These are phyloP conservation scores for Endoconidiophora polonica DNA, from an alignment of 2,329 filamentous ascomycete genomes.

Conservation along the genomic window DNA sequence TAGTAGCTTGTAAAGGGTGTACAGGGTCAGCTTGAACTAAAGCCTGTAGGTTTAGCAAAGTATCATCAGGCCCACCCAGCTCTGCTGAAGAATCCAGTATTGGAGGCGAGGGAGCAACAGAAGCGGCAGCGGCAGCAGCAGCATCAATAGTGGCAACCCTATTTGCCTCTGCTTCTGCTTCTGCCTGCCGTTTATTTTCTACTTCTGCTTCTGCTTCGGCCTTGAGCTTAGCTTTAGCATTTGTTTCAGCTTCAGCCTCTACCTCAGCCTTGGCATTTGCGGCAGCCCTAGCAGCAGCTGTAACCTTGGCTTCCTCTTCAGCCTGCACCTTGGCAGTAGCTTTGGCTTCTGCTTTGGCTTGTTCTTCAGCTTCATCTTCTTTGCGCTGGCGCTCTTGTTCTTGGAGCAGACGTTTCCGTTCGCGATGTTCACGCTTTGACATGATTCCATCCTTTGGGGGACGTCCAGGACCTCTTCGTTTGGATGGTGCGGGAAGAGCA, in stretches of 20 bases:
- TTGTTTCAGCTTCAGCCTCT: neutral
- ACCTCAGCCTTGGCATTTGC: neutral
- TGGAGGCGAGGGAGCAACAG: neutral
- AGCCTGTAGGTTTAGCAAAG: constrained; percentile 6
- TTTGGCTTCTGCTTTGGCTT: neutral
- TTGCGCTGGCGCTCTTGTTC: constrained; percentile 22
- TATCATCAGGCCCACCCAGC: constrained; percentile 1
- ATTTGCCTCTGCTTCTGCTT: neutral
- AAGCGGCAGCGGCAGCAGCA: neutral
- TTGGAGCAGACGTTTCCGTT: constrained; percentile 37
- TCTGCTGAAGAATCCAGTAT: neutral
- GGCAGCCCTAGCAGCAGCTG: neutral
- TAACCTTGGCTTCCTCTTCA: neutral
- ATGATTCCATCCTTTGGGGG: constrained; percentile 72
- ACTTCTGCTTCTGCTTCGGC: neutral
- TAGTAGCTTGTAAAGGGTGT: neutral
- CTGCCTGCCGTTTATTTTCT: neutral
- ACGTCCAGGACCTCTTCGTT: constrained; percentile 60
- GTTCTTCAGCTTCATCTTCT: neutral
- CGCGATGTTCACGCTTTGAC: constrained; percentile 57
- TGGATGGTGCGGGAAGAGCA: constrained; percentile 1
- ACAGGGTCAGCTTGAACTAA: constrained; percentile 8
- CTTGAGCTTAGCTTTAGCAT: neutral
- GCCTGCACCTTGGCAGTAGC: neutral
- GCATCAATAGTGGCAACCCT: neutral